These are phyloP conservation scores for Cryphonectria japonica DNA, from an alignment of 2,329 filamentous ascomycete genomes.

Conservation along the genomic window DNA sequence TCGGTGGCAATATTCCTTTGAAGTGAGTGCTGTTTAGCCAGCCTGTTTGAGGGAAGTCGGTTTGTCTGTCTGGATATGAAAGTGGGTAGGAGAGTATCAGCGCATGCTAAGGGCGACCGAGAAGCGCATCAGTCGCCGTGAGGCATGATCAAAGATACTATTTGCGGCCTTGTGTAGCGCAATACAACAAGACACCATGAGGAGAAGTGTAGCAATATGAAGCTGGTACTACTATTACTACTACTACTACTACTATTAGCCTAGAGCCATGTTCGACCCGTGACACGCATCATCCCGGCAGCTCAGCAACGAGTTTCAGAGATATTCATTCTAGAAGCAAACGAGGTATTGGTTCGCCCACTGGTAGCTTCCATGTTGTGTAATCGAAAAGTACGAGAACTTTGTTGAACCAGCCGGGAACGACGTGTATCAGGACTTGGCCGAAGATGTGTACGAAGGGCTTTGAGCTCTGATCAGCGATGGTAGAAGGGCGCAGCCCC, in stretches of 20 bases:
- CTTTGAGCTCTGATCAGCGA: background rate
- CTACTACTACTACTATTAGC: background rate
- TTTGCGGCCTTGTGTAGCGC: background rate
- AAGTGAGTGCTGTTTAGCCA: background rate
- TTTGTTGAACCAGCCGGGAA: background rate
- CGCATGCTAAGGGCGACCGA: background rate
- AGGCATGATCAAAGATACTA: background rate
- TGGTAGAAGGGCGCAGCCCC: background rate
- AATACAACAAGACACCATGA: background rate
- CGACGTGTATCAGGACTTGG: background rate
- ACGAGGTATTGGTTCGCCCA: background rate
- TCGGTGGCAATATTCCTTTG: too few species aligned
- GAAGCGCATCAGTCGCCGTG: background rate
- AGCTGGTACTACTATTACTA: too few species aligned
- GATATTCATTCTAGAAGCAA: background rate
- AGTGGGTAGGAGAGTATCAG: background rate
- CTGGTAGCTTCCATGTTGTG: background rate
- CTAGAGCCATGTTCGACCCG: background rate
- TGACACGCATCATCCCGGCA: background rate
- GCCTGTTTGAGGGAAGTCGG: background rate
- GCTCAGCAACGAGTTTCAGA: background rate
- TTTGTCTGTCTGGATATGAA: background rate
- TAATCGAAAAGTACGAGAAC: background rate
- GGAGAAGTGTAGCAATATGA: background rate
- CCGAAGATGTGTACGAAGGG: background rate